These are phyloP conservation scores for Angomonas desouzai DNA, from an alignment of 208 protist species.

Conservation along the genomic window DNA sequence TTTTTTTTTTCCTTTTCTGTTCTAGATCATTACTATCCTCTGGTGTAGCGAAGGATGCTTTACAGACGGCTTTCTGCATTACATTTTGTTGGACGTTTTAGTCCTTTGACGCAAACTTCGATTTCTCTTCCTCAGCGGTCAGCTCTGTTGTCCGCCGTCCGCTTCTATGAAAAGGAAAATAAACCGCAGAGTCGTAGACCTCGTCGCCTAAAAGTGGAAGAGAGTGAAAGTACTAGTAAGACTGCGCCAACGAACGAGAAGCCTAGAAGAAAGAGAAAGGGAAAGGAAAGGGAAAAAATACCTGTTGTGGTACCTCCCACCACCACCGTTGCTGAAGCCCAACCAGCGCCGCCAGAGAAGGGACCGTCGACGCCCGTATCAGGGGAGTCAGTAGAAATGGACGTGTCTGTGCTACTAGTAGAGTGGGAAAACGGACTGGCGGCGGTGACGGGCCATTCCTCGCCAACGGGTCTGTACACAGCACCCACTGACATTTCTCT, in stretches of 20 bases:
- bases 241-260: not conserved
- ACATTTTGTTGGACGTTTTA: no score
- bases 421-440: not conserved
- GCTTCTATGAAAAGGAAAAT: no score
- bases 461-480: not conserved
- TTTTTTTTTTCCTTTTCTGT: no score
- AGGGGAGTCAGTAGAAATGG: not conserved
- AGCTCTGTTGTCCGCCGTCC: no score
- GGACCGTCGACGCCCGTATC: not conserved
- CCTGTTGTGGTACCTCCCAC: not conserved
- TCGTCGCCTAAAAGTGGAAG: no score
- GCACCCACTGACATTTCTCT: slow-evolving; percentile 11
- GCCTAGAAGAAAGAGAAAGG: not conserved
- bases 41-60: no score
- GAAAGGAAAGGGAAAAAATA: not conserved
- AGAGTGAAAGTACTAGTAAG: no score
- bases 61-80: no score
- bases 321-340: not conserved
- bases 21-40: no score
- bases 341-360: not conserved
- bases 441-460: not conserved
- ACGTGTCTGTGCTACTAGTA: not conserved
- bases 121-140: no score
- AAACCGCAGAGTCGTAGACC: no score
- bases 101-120: no score